Conservation (phyloP, 2,329 filamentous ascomycete species). For the Pseudogymnoascus sp. region DNA sequence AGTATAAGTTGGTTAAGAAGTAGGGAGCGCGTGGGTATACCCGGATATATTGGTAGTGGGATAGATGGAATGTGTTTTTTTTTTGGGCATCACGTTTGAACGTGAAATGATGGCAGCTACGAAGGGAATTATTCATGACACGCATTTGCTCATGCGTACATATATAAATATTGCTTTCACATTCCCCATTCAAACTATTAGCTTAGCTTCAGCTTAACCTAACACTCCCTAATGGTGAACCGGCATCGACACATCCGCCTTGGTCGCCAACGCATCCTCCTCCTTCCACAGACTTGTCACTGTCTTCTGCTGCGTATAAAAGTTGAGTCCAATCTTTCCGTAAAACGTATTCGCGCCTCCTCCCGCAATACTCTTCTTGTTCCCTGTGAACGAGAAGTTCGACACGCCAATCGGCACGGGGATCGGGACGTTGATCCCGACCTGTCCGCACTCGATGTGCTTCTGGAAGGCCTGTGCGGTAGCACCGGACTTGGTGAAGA, state of each 20-base stretch:
- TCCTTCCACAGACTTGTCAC: slow-evolving; percentile 87
- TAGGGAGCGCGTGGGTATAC: slow-evolving; percentile 21
- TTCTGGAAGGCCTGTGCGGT: slow-evolving; percentile 72
- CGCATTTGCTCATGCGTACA: not conserved
- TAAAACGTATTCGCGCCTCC: slow-evolving; percentile 93
- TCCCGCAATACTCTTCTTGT: slow-evolving; percentile 87
- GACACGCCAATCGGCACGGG: slow-evolving; percentile 51
- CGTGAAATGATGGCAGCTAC: not conserved
- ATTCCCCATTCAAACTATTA: not conserved
- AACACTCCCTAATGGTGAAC: slow-evolving; percentile 37
- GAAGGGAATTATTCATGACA: not conserved
- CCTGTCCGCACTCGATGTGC: slow-evolving; percentile 76
- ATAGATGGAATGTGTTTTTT: not conserved
- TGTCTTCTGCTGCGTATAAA: slow-evolving; percentile 97
- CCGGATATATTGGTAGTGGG: not conserved
- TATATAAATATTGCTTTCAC: not conserved
- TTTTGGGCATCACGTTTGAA: not conserved
- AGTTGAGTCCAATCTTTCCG: slow-evolving; percentile 82
- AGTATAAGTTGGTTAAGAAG: slow-evolving; percentile 58
- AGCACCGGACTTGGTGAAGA: slow-evolving; percentile 72
- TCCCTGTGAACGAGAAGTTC: slow-evolving; percentile 66
- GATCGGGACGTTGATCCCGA: slow-evolving; percentile 79
- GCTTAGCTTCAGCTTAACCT: not conserved
- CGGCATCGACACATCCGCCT: slow-evolving; percentile 86
- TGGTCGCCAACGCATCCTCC: slow-evolving; percentile 75